These are phyloP conservation scores for Aspergillus amoenus DNA, from an alignment of 2,329 filamentous ascomycete species.

Conservation along the genomic window DNA sequence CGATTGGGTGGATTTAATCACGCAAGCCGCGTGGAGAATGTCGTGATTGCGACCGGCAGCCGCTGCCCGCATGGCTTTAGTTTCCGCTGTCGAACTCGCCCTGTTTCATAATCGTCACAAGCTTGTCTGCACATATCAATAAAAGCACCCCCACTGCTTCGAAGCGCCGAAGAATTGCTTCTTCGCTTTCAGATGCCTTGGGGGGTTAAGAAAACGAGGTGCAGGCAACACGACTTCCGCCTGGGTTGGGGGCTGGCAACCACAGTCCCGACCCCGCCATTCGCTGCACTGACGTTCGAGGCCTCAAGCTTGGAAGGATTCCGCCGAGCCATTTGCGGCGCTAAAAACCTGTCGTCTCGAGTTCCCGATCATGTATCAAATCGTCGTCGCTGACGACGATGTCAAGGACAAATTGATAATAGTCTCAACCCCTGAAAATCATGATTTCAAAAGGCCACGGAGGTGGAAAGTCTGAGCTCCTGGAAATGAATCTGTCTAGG, in stretches of 20 bases:
- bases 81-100: neutral
- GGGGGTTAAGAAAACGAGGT: too few species aligned
- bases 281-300: neutral
- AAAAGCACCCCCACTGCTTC: too few species aligned
- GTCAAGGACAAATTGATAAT: neutral
- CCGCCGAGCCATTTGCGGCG: too few species aligned
- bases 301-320: too few species aligned
- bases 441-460: constrained; percentile 13
- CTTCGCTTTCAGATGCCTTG: too few species aligned
- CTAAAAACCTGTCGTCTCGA: too few species aligned
- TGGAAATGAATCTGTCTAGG: neutral
- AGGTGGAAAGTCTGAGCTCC: neutral
- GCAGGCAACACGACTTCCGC: too few species aligned
- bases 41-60: constrained; percentile 27
- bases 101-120: constrained; percentile 1
- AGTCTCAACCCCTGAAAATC: constrained; percentile 24
- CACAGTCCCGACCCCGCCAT: neutral
- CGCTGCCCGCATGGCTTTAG: neutral
- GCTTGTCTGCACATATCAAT: too few species aligned
- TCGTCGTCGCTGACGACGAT: constrained; percentile 3
- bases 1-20: constrained; percentile 18
- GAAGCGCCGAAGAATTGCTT: too few species aligned
- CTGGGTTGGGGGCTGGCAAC: too few species aligned
- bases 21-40: constrained; percentile 25
- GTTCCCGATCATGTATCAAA: neutral